Evolutionary conservation across 306 rosid genomes (phyloP).

Genomic region (Vigna trinervia): DNA sequence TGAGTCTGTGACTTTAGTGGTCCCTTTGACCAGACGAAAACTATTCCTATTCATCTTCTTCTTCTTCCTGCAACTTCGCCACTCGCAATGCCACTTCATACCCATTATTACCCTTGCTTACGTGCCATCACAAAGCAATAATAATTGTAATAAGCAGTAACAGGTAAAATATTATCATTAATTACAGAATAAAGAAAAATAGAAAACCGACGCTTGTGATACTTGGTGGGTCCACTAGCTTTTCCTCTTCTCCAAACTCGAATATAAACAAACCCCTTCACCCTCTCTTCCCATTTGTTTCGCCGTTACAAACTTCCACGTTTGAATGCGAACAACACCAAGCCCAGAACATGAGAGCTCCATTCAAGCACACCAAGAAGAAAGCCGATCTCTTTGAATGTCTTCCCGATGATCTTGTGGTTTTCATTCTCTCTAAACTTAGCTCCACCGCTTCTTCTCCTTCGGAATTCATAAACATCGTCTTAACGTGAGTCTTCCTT

Average conservation of each 20-base stretch:
- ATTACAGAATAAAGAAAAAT: background rate
- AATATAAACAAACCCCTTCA: background rate
- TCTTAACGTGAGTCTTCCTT: constrained; percentile 59
- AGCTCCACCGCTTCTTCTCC: constrained; percentile 75
- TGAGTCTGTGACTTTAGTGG: background rate
- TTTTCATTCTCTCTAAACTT: constrained; percentile 71
- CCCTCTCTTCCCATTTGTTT: background rate
- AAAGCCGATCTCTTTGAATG: constrained; percentile 57
- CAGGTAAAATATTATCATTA: background rate
- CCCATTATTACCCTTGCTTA: background rate
- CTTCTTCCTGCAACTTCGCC: background rate
- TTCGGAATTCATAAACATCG: constrained; percentile 58
- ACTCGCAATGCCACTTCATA: too few relatives aligned
- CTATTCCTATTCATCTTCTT: too few relatives aligned
- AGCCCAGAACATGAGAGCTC: constrained; percentile 48
- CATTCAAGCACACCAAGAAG: constrained; percentile 34
- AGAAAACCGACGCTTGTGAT: constrained; percentile 30
- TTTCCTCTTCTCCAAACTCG: constrained; percentile 17
- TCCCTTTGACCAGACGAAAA: background rate
- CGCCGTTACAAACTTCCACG: constrained; percentile 3
- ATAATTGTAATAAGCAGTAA: too few relatives aligned
- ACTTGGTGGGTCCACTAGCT: constrained; percentile 35
- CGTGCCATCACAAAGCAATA: background rate
- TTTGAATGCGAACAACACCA: background rate
- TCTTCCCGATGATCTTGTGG: constrained; percentile 76